phyloP scores from a whole-genome alignment of 495 filamentous ascomycete genomes.

The Hypomontagnella monticulosa region DNA sequence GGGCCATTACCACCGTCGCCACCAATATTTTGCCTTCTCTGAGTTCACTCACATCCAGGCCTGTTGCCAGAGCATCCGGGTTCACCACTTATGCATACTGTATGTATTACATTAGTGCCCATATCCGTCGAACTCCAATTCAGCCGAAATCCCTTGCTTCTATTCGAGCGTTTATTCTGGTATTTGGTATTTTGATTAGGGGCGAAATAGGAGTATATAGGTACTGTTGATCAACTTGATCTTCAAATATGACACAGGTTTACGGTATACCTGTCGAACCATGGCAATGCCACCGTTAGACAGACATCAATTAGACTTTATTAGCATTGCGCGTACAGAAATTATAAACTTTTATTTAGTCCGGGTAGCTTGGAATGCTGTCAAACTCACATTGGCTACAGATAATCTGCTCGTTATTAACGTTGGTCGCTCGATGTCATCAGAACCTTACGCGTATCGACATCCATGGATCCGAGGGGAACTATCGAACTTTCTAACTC shows the following conservation, averaged over 20 bases:
- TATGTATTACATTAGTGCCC: constrained; percentile 13
- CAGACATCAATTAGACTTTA: too few species aligned
- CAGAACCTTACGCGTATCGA: constrained; percentile 6
- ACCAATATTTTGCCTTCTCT: constrained; percentile 11
- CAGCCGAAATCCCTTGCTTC: constrained; percentile 32
- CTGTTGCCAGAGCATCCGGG: constrained; percentile 8
- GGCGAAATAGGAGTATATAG: too few species aligned
- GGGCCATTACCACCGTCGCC: constrained; percentile 34
- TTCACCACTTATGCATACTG: constrained; percentile 27
- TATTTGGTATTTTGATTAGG: neutral
- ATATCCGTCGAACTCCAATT: constrained; percentile 16
- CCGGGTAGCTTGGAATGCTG: too few species aligned
- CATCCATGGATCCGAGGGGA: neutral
- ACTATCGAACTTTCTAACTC: constrained; percentile 6
- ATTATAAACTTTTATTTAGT: too few species aligned
- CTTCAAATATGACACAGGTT: too few species aligned
- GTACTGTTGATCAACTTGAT: neutral
- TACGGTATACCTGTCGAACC: too few species aligned
- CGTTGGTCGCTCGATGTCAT: neutral
- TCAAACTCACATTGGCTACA: neutral
- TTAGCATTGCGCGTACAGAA: too few species aligned
- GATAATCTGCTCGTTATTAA: neutral
- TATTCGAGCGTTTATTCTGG: constrained; percentile 4
- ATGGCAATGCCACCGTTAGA: too few species aligned
- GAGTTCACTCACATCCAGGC: neutral